phyloP scores from a whole-genome alignment of 805 yeast genomes.

The Wickerhamiella kurtzmanii region DNA sequence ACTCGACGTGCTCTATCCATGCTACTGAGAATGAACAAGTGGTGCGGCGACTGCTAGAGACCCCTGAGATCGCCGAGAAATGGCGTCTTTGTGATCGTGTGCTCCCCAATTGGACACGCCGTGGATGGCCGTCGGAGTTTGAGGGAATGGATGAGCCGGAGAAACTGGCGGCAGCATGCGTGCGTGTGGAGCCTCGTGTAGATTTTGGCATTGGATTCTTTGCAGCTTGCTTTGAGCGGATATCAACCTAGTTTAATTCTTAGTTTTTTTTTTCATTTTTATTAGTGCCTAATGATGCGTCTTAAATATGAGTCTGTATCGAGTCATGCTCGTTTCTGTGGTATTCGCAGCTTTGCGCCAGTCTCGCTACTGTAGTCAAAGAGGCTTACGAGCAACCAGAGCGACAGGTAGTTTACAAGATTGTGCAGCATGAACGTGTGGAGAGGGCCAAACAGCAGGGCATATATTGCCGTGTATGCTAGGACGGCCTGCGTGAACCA shows the following conservation, averaged over 20 bases:
- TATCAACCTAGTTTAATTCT: too few species aligned
- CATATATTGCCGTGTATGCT: slow-evolving; percentile 42
- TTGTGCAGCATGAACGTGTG: slow-evolving; percentile 74
- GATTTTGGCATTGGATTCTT: slow-evolving; percentile 99
- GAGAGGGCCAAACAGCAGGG: slow-evolving; percentile 60
- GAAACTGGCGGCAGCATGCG: slow-evolving; percentile 68
- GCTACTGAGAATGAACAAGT: slow-evolving; percentile 90
- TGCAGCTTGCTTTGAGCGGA: slow-evolving; percentile 76
- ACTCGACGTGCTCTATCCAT: slow-evolving; percentile 92
- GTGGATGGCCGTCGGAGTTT: slow-evolving; percentile 69
- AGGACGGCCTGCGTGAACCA: slow-evolving; percentile 27
- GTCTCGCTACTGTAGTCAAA: not conserved
- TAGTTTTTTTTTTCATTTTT: not conserved
- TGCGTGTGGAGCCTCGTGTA: slow-evolving; percentile 67
- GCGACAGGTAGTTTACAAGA: slow-evolving; percentile 39
- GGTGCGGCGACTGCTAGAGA: slow-evolving; percentile 62
- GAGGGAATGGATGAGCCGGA: slow-evolving; percentile 30
- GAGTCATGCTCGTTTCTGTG: not conserved
- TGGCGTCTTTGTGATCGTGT: slow-evolving; percentile 64
- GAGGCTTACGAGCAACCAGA: slow-evolving; percentile 11
- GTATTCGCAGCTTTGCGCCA: not conserved
- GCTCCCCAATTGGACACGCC: slow-evolving; percentile 71
- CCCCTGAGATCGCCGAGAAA: slow-evolving; percentile 41
- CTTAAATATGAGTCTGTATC: not conserved
- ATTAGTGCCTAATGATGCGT: not conserved